Percentiles rank a stretch among this genome's conserved stretches.
Evolutionary conservation across 345 rosid species (phyloP).

Genomic region (Cochlearia excelsa): DNA sequence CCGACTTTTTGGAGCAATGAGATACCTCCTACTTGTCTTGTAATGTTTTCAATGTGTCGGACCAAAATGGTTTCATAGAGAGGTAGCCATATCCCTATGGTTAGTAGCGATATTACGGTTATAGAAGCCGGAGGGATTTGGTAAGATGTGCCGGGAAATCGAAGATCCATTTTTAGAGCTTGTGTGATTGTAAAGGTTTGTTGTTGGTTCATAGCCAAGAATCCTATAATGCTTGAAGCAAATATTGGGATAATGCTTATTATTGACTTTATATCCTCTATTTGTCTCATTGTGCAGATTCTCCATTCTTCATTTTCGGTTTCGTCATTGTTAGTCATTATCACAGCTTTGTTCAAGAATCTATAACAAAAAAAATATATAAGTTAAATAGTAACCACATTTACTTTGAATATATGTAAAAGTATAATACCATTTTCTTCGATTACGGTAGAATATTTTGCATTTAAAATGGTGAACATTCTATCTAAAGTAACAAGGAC

Average conservation of each 20-base stretch:
- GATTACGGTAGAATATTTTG: too few relatives aligned
- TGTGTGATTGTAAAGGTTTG: conserved; percentile 42
- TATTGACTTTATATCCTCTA: conserved; percentile 47
- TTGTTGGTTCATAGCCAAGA: conserved; percentile 46
- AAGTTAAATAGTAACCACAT: background rate
- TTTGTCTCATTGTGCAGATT: conserved; percentile 40
- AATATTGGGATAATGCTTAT: conserved; percentile 45
- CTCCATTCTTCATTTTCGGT: conserved; percentile 34
- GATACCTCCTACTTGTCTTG: conserved; percentile 48
- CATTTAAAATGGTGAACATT: too few relatives aligned
- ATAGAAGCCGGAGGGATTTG: conserved; percentile 50
- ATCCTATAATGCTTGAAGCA: conserved; percentile 39
- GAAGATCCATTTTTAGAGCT: conserved; percentile 48
- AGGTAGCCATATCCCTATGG: conserved; percentile 40
- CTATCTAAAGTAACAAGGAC: too few relatives aligned
- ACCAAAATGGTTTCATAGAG: conserved; percentile 42
- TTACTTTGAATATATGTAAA: conserved; percentile 5
- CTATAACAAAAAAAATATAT: conserved; percentile 8
- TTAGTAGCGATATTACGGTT: conserved; percentile 31
- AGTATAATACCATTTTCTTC: too few relatives aligned
- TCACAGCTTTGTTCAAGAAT: conserved; percentile 49
- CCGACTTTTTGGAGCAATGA: conserved; percentile 60
- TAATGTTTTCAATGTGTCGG: conserved; percentile 34
- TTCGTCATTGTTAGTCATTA: conserved; percentile 37
- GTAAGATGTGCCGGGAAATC: conserved; percentile 35